Conservation (phyloP, 176 grass and related monocot genomes). For the Miscanthus lutarioriparius region DNA sequence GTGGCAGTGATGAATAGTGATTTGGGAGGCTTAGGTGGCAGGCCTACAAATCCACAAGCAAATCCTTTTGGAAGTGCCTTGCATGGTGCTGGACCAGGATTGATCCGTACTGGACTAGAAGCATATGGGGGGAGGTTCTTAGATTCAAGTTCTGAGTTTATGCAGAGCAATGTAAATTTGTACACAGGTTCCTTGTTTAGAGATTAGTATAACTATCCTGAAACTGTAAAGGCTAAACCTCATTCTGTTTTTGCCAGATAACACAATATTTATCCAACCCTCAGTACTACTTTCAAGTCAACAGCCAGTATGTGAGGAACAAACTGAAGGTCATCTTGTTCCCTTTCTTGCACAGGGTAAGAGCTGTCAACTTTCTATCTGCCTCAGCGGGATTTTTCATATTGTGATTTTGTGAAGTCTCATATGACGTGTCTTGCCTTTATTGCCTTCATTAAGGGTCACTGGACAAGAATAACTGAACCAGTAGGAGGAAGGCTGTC, state of each 20-base stretch:
- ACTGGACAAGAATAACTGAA: constrained; percentile 91
- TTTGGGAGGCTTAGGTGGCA: constrained; percentile 28
- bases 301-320: constrained; percentile 82
- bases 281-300: constrained; percentile 94
- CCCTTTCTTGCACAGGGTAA: constrained; percentile 84
- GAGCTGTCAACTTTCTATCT: not conserved
- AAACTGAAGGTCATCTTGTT: constrained; percentile 83
- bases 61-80: constrained; percentile 73
- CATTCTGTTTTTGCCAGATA: constrained; percentile 42
- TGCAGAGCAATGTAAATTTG: constrained; percentile 78
- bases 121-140: constrained; percentile 67
- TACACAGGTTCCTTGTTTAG: not conserved
- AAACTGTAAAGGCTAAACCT: not conserved
- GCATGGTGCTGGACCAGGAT: constrained; percentile 74
- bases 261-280: constrained; percentile 67
- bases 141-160: constrained; percentile 81
- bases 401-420: not conserved
- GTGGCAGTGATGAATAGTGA: constrained; percentile 49
- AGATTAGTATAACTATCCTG: not conserved
- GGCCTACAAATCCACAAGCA: constrained; percentile 37
- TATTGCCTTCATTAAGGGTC: constrained; percentile 55
- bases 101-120: constrained; percentile 64
- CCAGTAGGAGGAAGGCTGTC: constrained; percentile 74
- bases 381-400: not conserved
- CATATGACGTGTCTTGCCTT: not conserved